Base-by-base conservation (phyloP, 1,139 yeast genomes). In the Saccharomyces hybrid region DNA sequence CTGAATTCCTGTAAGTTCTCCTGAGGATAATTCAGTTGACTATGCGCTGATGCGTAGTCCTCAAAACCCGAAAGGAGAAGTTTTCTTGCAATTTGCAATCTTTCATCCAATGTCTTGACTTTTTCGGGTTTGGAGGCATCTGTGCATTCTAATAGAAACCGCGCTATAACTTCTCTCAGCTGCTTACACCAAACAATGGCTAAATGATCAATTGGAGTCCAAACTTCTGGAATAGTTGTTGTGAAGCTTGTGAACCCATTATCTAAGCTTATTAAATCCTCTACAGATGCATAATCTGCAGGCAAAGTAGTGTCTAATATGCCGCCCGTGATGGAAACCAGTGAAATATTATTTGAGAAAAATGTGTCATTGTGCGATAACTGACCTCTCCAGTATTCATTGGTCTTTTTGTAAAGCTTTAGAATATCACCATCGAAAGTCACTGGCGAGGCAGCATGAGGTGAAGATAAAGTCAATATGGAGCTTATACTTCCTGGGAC, bases 131-230 rank as follows among this genome's bases (percentile, higher is more conserved):
- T 62, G 0, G 62, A 58, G 31, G 69, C 67, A 63, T 88, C 86
- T 2, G 81, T 79, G 16, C 86, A 75, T 47, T 81, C 85, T 49
- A 88, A 72, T 31, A 95, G 66, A 0, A 83, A 73, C 49, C 76
- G 74, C 13, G 88, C 86, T 2, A 93, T 61, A 7, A 78, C 80
- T 47, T 78, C 75, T 54, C 99, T 78, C 47, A 90, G 73, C 68
- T 93, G 98, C 57, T 84, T 87, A 71, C 99, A 95, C 99, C 99
- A 95, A 0, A 91, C 96, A 53, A 95, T 84, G 0, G 99, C 98
- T 61, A 90, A 77, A 71, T 95, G 99, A 69, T 95, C 99, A 49
- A 91, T 83, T 0, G 97, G 88, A 0, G 97, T 85, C 97, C 98
- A 93, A 0, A 93, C 97, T 6, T 78, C 79, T 0, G 97, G 97